These are phyloP conservation scores for Globisporangium paroecandrum DNA, from an alignment of 352 stramenopile species.

Conservation along the genomic window DNA sequence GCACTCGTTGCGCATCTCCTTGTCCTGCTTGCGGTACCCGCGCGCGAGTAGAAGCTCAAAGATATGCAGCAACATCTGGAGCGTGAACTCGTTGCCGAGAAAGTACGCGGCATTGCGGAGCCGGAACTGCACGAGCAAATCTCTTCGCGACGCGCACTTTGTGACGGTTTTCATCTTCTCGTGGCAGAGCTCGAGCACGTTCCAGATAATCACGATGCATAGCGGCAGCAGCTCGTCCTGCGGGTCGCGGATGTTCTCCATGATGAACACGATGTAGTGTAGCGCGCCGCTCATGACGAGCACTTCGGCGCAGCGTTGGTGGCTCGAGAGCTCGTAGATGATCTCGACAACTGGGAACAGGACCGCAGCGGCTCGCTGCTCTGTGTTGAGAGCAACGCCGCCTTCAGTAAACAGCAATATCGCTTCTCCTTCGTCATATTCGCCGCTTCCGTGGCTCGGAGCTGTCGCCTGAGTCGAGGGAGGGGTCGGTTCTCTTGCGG, in stretches of 20 bases:
- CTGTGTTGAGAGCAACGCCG: not conserved
- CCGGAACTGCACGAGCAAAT: constrained; percentile 58
- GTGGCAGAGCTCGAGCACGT: constrained; percentile 63
- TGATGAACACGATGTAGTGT: constrained; percentile 67
- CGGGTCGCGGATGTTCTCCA: constrained; percentile 43
- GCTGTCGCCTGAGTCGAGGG: not conserved
- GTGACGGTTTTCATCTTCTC: constrained; percentile 41
- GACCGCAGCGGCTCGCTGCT: constrained; percentile 26
- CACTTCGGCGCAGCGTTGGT: constrained; percentile 62
- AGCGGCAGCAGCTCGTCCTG: constrained; percentile 69
- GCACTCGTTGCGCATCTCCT: constrained; percentile 75
- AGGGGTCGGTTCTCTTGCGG: constrained; percentile 1
- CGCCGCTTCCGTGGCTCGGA: too few species aligned
- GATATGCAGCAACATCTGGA: constrained; percentile 53
- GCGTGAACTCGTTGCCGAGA: constrained; percentile 52
- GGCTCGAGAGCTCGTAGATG: constrained; percentile 59
- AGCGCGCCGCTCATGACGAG: constrained; percentile 60
- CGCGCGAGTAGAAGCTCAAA: constrained; percentile 53
- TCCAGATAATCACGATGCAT: constrained; percentile 76
- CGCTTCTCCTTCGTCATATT: not conserved
- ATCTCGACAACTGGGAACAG: constrained; percentile 65
- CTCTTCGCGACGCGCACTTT: constrained; percentile 45
- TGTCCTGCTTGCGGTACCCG: constrained; percentile 71
- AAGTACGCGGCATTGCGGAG: constrained; percentile 64
- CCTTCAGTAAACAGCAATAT: not conserved